Evolutionary conservation across 306 rosid species (phyloP).

Genomic region (Canavalia gladiata): DNA sequence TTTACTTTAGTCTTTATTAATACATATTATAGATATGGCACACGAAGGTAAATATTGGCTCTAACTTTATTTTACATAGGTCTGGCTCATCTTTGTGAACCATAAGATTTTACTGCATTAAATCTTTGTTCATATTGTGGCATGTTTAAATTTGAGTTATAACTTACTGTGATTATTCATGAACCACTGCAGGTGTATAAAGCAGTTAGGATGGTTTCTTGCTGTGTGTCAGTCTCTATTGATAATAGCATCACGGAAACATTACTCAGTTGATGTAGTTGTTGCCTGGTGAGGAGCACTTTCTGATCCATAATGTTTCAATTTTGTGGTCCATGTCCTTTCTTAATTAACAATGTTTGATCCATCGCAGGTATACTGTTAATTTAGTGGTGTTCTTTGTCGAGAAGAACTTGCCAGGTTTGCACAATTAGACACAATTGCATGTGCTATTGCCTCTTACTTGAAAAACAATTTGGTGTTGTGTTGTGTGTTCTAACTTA

Average conservation of each 20-base stretch:
- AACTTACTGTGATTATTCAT: constrained; percentile 33
- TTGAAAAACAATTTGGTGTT: constrained; percentile 23
- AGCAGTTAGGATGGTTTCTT: constrained; percentile 89
- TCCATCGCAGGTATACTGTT: constrained; percentile 87
- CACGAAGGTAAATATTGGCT: constrained; percentile 63
- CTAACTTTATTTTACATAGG: constrained; percentile 45
- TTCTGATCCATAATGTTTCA: neutral
- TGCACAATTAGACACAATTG: constrained; percentile 38
- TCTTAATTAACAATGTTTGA: constrained; percentile 22
- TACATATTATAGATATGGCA: constrained; percentile 87
- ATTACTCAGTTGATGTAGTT: constrained; percentile 94
- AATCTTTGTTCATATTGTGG: neutral
- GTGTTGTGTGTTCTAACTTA: constrained; percentile 42
- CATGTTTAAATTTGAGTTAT: constrained; percentile 22
- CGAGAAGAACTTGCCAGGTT: constrained; percentile 92
- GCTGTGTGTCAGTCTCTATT: constrained; percentile 82
- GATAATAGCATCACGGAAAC: constrained; percentile 98
- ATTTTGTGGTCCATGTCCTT: constrained; percentile 33
- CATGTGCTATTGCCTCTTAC: constrained; percentile 38
- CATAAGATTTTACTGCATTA: too few species aligned
- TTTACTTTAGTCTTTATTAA: constrained; percentile 85
- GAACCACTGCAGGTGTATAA: constrained; percentile 67
- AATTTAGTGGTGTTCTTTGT: constrained; percentile 91
- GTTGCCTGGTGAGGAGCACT: constrained; percentile 84
- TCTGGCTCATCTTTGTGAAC: constrained; percentile 61